Evolutionary conservation across 1,139 yeast species (phyloP).

Genomic region (Candida tunisiensis): DNA sequence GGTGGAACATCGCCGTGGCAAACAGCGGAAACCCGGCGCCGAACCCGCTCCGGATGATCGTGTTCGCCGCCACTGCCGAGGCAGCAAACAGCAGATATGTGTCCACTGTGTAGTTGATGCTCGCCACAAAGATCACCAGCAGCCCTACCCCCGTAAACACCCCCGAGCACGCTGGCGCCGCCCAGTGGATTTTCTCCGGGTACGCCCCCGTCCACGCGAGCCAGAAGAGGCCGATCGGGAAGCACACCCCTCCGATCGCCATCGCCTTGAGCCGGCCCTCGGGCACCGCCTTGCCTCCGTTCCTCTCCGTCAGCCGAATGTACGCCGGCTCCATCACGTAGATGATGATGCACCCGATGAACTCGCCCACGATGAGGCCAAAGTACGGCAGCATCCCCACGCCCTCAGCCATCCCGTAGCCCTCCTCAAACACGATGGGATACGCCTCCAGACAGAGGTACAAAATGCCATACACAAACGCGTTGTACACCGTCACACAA

Average conservation of each 20-base stretch:
- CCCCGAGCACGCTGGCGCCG: conserved; percentile 67
- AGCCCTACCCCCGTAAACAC: conserved; percentile 59
- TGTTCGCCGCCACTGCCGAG: conserved; percentile 76
- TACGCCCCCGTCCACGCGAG: conserved; percentile 38
- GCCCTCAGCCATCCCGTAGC: conserved; percentile 23
- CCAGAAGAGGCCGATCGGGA: conserved; percentile 49
- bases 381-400: conserved; percentile 29
- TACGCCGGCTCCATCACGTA: conserved; percentile 12
- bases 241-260: conserved; percentile 24
- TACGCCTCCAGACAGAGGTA: conserved; percentile 43
- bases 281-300: conserved; percentile 31
- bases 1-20: conserved; percentile 52
- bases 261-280: conserved; percentile 39
- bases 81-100: conserved; percentile 67
- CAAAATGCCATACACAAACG: conserved; percentile 39
- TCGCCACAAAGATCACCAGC: conserved; percentile 57
- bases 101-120: conserved; percentile 69
- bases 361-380: conserved; percentile 32
- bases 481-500: conserved; percentile 42
- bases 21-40: conserved; percentile 73
- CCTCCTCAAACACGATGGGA: conserved; percentile 31
- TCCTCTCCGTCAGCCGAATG: conserved; percentile 13
- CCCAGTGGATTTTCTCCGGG: conserved; percentile 41
- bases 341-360: conserved; percentile 18
- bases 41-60: conserved; percentile 58